These are phyloP conservation scores for Naganishia sp. DNA, from an alignment of 1,284 basidiomycete species.

Conservation along the genomic window DNA sequence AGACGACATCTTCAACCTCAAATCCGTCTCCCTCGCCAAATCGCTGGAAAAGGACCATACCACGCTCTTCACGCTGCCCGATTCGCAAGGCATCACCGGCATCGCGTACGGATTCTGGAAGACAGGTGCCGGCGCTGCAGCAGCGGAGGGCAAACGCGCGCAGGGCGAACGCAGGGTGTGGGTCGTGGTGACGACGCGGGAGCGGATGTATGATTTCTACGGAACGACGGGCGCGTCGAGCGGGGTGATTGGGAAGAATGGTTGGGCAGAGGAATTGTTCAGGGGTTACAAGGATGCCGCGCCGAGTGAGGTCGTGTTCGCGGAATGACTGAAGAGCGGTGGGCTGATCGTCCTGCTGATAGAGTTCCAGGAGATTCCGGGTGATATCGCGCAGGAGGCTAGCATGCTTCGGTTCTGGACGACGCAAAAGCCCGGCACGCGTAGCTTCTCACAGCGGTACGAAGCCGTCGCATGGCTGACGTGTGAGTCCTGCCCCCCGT, in stretches of 20 bases:
- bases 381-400: conserved; percentile 79
- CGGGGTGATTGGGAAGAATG: conserved; percentile 69
- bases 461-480: conserved; percentile 83
- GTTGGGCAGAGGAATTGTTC: conserved; percentile 73
- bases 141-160: conserved; percentile 8
- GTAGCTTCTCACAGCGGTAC: conserved; percentile 56
- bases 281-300: conserved; percentile 68
- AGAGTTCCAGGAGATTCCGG: conserved; percentile 58
- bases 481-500: conserved; percentile 56
- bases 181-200: conserved; percentile 82
- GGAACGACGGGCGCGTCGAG: conserved; percentile 56
- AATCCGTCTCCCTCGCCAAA: conserved; percentile 55
- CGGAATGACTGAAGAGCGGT: background rate
- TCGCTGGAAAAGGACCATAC: conserved; percentile 65
- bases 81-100: conserved; percentile 76
- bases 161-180: conserved; percentile 40
- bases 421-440: conserved; percentile 60
- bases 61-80: conserved; percentile 73
- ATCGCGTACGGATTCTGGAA: conserved; percentile 70
- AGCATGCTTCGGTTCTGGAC: conserved; percentile 66
- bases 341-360: background rate
- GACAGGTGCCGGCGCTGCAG: conserved; percentile 1
- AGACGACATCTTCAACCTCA: conserved; percentile 67
- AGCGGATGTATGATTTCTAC: conserved; percentile 87
- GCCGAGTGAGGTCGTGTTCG: conserved; percentile 67